Base-by-base conservation (phyloP, 2,329 filamentous ascomycete species). In the Pseudogymnoascus sp. region DNA sequence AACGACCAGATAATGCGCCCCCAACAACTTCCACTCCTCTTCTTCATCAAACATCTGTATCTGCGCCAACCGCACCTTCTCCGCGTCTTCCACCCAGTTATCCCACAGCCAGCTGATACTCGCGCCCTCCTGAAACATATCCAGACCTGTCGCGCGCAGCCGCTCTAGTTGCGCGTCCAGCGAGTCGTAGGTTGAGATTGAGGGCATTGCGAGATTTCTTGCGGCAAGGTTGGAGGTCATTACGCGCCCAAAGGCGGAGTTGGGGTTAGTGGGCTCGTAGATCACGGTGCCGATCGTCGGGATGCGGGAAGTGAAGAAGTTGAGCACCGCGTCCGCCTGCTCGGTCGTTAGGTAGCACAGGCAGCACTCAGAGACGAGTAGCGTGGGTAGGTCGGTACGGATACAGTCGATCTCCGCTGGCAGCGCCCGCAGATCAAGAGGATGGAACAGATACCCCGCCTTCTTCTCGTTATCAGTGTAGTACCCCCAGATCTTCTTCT, bases 321-420 rank as follows among this genome's bases (percentile, higher is more conserved):
- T 73, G 21, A 96, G 74, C 4, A 93, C 84, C 1, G 76, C 74
- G 37, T 80, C 78, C 0, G 92, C 87, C 59, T 86, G 81, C 0
- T 80, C 69, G 0, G 86, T 81, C 7, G 86, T 80, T 1, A 99
- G 82, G 70, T 99, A 99, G 72, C 94, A 90, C 33, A 99, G 81
- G 72, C 94, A 99, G 79, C 94, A 97, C 74, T 99, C 94, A 0
- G 93, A 97, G 5, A 99, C 80, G 24, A 99, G 75, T 7, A 99
- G 76, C 0, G 94, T 99, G 0, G 94, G 91, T 0, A 90, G 24
- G 71, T 83, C 68, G 67, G 74, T 70, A 76, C 82, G 67, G 77
- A 84, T 66, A 67, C 80, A 80, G 17, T 70, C 67, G 4, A 84
- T 70, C 13, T 63, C 36, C 4, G 63, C 63, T 26, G 69, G 65